Evolutionary conservation across 2,329 filamentous ascomycete genomes (phyloP), one percentile per base, ranked within the genome.

Genomic region (Talaromyces sp.): DNA sequence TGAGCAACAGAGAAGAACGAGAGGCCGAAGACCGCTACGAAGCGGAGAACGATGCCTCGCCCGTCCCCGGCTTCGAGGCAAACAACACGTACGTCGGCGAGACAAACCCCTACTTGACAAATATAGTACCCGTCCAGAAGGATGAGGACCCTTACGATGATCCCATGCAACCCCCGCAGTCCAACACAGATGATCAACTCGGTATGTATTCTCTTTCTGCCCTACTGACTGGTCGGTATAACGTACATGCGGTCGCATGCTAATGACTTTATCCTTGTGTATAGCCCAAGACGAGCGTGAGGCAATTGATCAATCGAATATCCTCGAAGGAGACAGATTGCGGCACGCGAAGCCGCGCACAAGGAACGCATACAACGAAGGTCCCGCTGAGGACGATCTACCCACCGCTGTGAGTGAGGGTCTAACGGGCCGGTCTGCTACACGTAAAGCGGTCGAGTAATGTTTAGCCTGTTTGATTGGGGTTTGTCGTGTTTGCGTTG

Each of bases 1-100:
- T 67, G 66, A 63, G 66, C 19, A 65, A 58, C 59, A 61, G 48
- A 6, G 25, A 28, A 15, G 65, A 68, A 59, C 63, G 65, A 63
- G 61, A 65, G 59, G 68, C 64, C 31, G 67, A 71, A 52, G 67
- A 69, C 56, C 39, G 7, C 28, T 70, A 69, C 60, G 68, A 70
- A 61, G 53, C 37, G 7, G 60, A 68, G 53, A 69, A 68, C 50
- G 68, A 70, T 52, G 8, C 60, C n/a, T 63, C 65, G 6, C 66
- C 67, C 3, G 62, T 70, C 35, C 59, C 63, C 15, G 48, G 48
- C 33, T 40, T 55, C 57, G 19, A 50, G 52, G 17, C 56, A n/a
- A 68, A 70, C 31, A 52, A 63, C 56, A 63, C 63, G 1, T 72
- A 70, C 51, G 60, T 59, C 8, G 25, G 60, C 21, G 67, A 69